Evolutionary conservation across 257 asterid species (phyloP).

Genomic region (Perilla frutescens): DNA sequence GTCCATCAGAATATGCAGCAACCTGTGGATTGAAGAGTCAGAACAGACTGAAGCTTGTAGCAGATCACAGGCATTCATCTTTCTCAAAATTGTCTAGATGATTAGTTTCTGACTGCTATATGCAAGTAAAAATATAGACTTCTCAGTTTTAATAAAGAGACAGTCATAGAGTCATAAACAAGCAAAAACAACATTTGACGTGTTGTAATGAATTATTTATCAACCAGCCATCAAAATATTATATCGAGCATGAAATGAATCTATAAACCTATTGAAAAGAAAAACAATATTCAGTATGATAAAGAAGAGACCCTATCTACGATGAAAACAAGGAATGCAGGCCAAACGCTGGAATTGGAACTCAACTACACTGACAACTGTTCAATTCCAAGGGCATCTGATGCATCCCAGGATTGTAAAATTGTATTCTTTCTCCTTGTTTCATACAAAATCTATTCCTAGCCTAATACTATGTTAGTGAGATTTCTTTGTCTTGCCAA

Average conservation of each 20-base stretch:
- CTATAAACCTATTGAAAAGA: not conserved
- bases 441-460: conserved; percentile 12
- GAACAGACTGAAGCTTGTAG: not conserved
- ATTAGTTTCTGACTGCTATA: not conserved
- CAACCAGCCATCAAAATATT: not conserved
- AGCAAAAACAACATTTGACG: not conserved
- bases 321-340: not conserved
- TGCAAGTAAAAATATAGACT: not conserved
- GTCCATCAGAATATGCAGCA: conserved; percentile 88
- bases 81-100: not conserved
- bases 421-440: not conserved
- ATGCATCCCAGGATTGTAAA: not conserved
- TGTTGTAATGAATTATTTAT: not conserved
- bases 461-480: not conserved
- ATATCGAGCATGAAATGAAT: not conserved
- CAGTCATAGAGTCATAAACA: not conserved
- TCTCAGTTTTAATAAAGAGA: not conserved
- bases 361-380: not conserved
- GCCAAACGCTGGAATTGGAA: not conserved
- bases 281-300: conserved; percentile 20
- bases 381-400: conserved; percentile 12
- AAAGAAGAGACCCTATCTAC: not conserved
- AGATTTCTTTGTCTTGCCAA: not conserved
- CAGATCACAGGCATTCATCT: conserved; percentile 8
- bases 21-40: conserved; percentile 54